phyloP scores from a whole-genome alignment of 768 basidiomycete species.

The Pulveroboletus frians region DNA sequence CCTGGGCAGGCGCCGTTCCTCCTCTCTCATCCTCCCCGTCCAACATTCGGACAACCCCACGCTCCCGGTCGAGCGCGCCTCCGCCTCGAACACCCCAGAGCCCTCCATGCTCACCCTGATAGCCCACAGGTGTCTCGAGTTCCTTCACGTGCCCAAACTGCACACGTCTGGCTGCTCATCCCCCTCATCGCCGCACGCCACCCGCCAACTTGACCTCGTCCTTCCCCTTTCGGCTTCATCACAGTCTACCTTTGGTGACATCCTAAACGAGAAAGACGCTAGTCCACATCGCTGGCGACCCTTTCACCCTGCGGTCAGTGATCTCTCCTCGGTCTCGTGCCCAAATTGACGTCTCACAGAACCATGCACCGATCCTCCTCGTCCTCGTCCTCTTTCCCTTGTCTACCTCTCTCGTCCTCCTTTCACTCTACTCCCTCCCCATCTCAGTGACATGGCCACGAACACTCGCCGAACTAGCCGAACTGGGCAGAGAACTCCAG shows the following conservation, averaged over 20 bases:
- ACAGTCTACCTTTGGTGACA: conserved; percentile 40
- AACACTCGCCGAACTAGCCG: conserved; percentile 68
- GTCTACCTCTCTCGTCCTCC: conserved; percentile 51
- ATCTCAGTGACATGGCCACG: conserved; percentile 74
- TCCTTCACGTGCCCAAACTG: conserved; percentile 45
- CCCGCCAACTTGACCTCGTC: conserved; percentile 38
- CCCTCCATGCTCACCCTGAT: conserved; percentile 50
- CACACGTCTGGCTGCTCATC: conserved; percentile 38
- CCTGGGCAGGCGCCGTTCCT: conserved; percentile 52
- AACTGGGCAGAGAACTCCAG: conserved; percentile 69
- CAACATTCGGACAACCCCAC: conserved; percentile 10
- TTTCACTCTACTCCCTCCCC: conserved; percentile 51
- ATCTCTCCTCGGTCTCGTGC: conserved; percentile 1
- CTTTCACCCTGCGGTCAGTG: conserved; percentile 34
- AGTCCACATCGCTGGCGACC: conserved; percentile 27
- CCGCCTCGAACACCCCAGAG: conserved; percentile 11
- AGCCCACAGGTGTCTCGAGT: conserved; percentile 47
- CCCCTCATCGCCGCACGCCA: conserved; percentile 42
- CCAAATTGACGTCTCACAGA: conserved; percentile 24
- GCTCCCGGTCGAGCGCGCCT: background rate
- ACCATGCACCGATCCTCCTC: conserved; percentile 63
- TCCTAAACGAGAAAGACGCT: conserved; percentile 37
- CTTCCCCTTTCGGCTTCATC: conserved; percentile 55
- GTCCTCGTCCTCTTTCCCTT: conserved; percentile 64
- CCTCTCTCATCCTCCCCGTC: conserved; percentile 39